A percentile compares a stretch with the other conserved stretches of the same genome.
phyloP scores from a whole-genome alignment of 257 asterid genomes.

The Mentha longifolia region DNA sequence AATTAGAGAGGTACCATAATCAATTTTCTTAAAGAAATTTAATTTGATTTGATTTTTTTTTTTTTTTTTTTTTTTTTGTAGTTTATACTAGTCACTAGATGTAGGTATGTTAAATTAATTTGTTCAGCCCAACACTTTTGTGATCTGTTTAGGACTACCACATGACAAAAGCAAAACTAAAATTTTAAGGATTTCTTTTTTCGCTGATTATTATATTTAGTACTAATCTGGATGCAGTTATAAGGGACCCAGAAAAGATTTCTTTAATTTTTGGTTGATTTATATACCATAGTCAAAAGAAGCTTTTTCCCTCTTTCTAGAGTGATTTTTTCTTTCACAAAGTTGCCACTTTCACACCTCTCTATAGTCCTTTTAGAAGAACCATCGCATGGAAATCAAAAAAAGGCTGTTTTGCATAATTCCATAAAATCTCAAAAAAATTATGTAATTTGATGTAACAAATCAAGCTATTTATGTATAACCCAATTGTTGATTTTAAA shows the following conservation, averaged over 20 bases:
- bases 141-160: conserved; percentile 11
- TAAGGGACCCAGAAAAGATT: conserved; percentile 33
- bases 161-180: conserved; percentile 14
- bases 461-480: neutral
- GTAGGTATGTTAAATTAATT: no score
- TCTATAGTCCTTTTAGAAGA: conserved; percentile 39
- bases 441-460: neutral
- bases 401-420: neutral
- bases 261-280: conserved; percentile 10
- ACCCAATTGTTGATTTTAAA: neutral
- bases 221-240: conserved; percentile 12
- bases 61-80: no score
- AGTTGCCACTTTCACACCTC: conserved; percentile 46
- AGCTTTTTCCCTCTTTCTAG: conserved; percentile 26
- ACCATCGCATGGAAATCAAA: conserved; percentile 39
- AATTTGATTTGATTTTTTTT: neutral
- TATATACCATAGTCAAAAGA: conserved; percentile 49
- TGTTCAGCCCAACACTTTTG: conserved; percentile 2
- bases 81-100: no score
- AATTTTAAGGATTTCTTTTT: neutral
- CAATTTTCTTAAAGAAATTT: no score
- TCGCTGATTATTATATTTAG: neutral
- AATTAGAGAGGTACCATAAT: conserved; percentile 67
- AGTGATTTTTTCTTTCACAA: conserved; percentile 35
- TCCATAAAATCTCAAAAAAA: conserved; percentile 32